Percentiles rank a stretch among this genome's conserved stretches.
phyloP scores from a whole-genome alignment of 2,329 filamentous ascomycete species.

The Beauveria sp. region DNA sequence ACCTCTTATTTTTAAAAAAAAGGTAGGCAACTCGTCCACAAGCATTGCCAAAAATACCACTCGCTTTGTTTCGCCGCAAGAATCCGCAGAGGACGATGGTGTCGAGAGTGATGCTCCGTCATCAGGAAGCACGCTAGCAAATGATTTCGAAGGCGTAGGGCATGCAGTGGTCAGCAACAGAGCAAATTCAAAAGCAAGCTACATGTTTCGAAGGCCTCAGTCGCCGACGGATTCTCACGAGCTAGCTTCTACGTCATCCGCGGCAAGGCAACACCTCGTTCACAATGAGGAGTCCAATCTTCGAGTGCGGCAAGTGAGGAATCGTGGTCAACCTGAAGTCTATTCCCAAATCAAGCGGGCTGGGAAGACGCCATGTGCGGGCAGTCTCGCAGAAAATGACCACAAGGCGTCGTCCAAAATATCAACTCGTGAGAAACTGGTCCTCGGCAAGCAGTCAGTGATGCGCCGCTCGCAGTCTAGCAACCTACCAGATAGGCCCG shows the following conservation, averaged over 20 bases:
- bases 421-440: neutral
- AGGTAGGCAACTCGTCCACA: constrained; percentile 44
- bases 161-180: neutral
- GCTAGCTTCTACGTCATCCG: neutral
- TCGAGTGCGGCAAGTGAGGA: neutral
- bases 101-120: constrained; percentile 17
- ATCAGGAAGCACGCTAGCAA: constrained; percentile 32
- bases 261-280: neutral
- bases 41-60: constrained; percentile 51
- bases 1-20: constrained; percentile 56
- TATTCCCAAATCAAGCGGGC: neutral
- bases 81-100: constrained; percentile 36
- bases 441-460: constrained; percentile 15
- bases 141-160: constrained; percentile 18
- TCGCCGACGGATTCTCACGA: neutral
- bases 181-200: neutral
- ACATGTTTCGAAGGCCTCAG: neutral
- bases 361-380: neutral
- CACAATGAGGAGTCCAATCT: neutral
- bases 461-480: constrained; percentile 20
- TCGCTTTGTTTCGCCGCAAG: constrained; percentile 50
- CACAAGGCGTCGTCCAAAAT: neutral
- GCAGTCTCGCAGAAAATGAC: neutral
- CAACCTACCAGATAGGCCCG: constrained; percentile 12
- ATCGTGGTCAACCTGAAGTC: neutral